Evolutionary conservation across 2,329 filamentous ascomycete species (phyloP).

Genomic region (Pyrenophora teres): DNA sequence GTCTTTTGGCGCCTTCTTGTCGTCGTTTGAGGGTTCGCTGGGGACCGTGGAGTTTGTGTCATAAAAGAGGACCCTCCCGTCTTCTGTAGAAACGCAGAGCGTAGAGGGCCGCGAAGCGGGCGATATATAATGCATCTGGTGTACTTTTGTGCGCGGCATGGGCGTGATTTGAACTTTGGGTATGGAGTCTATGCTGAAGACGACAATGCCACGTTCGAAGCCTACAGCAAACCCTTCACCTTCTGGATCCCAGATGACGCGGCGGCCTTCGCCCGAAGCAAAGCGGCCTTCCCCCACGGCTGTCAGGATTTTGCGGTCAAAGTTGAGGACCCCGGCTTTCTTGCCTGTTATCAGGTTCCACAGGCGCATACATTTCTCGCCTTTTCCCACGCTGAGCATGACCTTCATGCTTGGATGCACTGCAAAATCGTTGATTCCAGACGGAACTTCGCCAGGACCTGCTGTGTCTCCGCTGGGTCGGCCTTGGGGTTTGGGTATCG

Average conservation of each 20-base stretch:
- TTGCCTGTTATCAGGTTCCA: slow-evolving; percentile 98
- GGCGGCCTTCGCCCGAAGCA: slow-evolving; percentile 79
- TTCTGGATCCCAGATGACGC: slow-evolving; percentile 77
- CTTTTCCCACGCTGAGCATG: slow-evolving; percentile 89
- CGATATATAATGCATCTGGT: slow-evolving; percentile 75
- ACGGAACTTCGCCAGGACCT: slow-evolving; percentile 75
- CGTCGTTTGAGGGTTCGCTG: slow-evolving; percentile 35
- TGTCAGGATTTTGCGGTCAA: slow-evolving; percentile 72
- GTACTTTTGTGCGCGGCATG: slow-evolving; percentile 74
- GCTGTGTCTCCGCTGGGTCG: slow-evolving; percentile 90
- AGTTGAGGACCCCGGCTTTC: slow-evolving; percentile 91
- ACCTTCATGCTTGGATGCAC: slow-evolving; percentile 96
- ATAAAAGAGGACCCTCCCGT: slow-evolving; percentile 85
- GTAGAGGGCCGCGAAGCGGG: slow-evolving; percentile 59
- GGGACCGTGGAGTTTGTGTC: slow-evolving; percentile 64
- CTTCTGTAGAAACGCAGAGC: slow-evolving; percentile 83
- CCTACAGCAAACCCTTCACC: slow-evolving; percentile 85
- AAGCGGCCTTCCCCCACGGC: slow-evolving; percentile 77
- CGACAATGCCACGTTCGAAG: slow-evolving; percentile 82
- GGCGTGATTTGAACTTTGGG: slow-evolving; percentile 76
- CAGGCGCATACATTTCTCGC: slow-evolving; percentile 87
- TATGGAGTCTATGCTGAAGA: slow-evolving; percentile 87
- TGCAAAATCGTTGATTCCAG: slow-evolving; percentile 93
- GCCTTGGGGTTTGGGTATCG: slow-evolving; percentile 77
- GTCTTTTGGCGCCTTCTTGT: slow-evolving; percentile 39